These are phyloP conservation scores for Talaromyces ruber DNA, from an alignment of 495 filamentous ascomycete genomes.

Conservation along the genomic window DNA sequence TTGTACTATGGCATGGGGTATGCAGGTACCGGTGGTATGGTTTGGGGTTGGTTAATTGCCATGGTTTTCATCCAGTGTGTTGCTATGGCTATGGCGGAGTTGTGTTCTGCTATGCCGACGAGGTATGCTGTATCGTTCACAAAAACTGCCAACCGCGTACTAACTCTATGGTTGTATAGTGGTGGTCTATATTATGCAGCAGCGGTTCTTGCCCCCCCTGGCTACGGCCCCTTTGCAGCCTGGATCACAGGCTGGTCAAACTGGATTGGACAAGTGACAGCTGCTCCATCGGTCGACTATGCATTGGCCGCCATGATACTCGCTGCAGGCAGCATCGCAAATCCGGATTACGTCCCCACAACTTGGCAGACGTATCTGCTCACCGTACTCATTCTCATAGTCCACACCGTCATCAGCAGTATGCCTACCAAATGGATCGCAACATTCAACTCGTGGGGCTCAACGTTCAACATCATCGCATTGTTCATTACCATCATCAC, in stretches of 20 bases:
- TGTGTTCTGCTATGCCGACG: conserved; percentile 61
- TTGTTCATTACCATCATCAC: conserved; percentile 59
- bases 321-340: conserved; percentile 58
- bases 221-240: conserved; percentile 66
- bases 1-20: conserved; percentile 75
- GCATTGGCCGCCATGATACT: conserved; percentile 63
- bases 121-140: conserved; percentile 23
- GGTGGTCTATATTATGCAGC: conserved; percentile 74
- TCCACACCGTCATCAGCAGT: conserved; percentile 63
- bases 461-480: conserved; percentile 65
- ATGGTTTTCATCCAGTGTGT: conserved; percentile 70
- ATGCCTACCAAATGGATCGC: conserved; percentile 70
- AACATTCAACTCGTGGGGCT: conserved; percentile 66
- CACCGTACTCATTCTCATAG: conserved; percentile 58
- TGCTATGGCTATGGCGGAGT: conserved; percentile 58
- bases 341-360: conserved; percentile 56
- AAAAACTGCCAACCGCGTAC: background rate
- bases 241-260: conserved; percentile 73
- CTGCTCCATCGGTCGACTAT: conserved; percentile 58
- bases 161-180: conserved; percentile 22
- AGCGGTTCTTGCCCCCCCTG: conserved; percentile 68
- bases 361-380: conserved; percentile 65
- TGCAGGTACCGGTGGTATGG: conserved; percentile 74
- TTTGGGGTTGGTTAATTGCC: conserved; percentile 73
- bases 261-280: conserved; percentile 64